Evolutionary conservation across 164 flowering plant genomes (phyloP).

Genomic region (Litsea cubeba): DNA sequence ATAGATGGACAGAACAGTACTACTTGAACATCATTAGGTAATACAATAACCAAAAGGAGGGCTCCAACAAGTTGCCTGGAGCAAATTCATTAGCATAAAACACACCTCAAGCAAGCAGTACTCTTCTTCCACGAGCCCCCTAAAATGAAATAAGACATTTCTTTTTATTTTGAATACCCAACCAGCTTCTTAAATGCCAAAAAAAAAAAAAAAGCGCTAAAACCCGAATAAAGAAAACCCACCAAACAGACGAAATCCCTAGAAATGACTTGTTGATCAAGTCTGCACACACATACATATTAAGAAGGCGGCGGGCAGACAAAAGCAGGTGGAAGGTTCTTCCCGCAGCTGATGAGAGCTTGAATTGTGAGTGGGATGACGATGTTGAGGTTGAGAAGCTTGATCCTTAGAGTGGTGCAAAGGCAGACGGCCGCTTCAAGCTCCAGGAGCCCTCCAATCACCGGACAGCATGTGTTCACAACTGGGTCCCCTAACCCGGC

Average conservation of each 20-base stretch:
- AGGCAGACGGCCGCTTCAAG: conserved; percentile 91
- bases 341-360: conserved; percentile 63
- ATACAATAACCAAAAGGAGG: too few relatives aligned
- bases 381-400: conserved; percentile 76
- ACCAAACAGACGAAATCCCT: background rate
- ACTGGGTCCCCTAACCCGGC: conserved; percentile 75
- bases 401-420: conserved; percentile 72
- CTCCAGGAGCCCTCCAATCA: conserved; percentile 71
- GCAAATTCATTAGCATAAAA: background rate
- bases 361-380: conserved; percentile 77
- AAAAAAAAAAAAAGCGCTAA: background rate
- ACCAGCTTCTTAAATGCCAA: conserved; percentile 17
- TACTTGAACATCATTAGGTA: too few relatives aligned
- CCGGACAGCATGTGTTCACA: conserved; percentile 75
- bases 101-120: background rate
- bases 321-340: conserved; percentile 73
- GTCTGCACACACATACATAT: background rate
- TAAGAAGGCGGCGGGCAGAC: conserved; percentile 21
- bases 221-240: background rate
- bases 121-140: background rate
- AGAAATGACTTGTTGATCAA: background rate
- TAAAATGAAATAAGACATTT: background rate
- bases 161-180: background rate
- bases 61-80: too few relatives aligned
- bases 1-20: too few relatives aligned